Percentiles rank a stretch among this genome's conserved stretches.
phyloP scores from a whole-genome alignment of 176 grass and related monocot genomes.

The bread wheat (Triticum aestivum) region DNA sequence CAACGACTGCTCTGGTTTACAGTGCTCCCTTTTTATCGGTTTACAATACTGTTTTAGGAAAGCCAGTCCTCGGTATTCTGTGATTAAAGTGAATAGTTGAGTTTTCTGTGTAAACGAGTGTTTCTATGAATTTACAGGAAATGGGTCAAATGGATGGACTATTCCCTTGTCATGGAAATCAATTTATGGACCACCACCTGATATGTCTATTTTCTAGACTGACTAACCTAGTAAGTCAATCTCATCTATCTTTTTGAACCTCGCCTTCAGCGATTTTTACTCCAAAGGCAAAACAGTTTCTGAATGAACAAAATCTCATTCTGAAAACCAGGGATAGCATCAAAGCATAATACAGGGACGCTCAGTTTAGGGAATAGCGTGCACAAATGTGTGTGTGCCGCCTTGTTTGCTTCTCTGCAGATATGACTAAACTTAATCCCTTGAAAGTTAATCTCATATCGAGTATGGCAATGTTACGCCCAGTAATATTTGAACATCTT shows the following conservation, averaged over 20 bases:
- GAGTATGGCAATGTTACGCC: not conserved
- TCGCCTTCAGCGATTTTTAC: too few species aligned
- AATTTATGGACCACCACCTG: constrained; percentile 88
- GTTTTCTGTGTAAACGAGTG: not conserved
- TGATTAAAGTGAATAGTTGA: constrained; percentile 17
- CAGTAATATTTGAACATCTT: not conserved
- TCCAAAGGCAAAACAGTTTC: too few species aligned
- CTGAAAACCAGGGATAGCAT: too few species aligned
- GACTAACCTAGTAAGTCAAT: constrained; percentile 33
- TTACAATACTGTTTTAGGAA: not conserved
- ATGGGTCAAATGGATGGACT: constrained; percentile 59
- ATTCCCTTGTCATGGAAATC: constrained; percentile 92
- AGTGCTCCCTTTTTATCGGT: not conserved
- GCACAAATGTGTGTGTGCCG: too few species aligned
- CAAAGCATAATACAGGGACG: too few species aligned
- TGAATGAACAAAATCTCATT: too few species aligned
- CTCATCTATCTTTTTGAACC: too few species aligned
- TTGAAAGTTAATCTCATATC: constrained; percentile 12
- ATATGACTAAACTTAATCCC: too few species aligned
- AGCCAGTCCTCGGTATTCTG: constrained; percentile 1
- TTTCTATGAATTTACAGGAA: constrained; percentile 46
- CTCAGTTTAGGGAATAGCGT: too few species aligned
- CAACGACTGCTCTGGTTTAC: not conserved
- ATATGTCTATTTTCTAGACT: constrained; percentile 76
- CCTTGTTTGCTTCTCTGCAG: too few species aligned